These are phyloP conservation scores for Penicillium sp. DNA, from an alignment of 2,329 filamentous ascomycete genomes.

Conservation along the genomic window DNA sequence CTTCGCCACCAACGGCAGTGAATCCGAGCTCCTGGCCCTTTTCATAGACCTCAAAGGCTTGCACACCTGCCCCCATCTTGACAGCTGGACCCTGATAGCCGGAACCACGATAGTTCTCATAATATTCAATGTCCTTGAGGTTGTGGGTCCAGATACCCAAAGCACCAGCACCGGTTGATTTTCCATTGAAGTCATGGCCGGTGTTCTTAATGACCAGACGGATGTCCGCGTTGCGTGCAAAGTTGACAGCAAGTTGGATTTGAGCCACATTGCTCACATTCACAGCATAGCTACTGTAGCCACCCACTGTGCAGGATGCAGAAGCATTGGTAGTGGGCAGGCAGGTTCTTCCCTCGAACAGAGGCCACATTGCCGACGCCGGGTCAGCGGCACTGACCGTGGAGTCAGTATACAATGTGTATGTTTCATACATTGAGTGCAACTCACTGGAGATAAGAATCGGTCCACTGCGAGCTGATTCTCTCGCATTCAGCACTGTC, in stretches of 20 bases:
- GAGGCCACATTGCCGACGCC: conserved; percentile 28
- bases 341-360: conserved; percentile 28
- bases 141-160: conserved; percentile 52
- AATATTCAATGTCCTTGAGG: conserved; percentile 44
- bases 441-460: conserved; percentile 27
- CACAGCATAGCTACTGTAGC: conserved; percentile 36
- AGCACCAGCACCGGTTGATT: conserved; percentile 47
- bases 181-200: conserved; percentile 49
- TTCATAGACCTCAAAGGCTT: conserved; percentile 21
- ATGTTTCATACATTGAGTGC: not conserved
- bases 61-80: conserved; percentile 55
- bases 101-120: conserved; percentile 36
- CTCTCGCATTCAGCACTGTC: conserved; percentile 18
- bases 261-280: conserved; percentile 35
- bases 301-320: conserved; percentile 29
- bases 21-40: conserved; percentile 34
- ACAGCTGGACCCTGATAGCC: conserved; percentile 52
- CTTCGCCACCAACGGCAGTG: conserved; percentile 26
- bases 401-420: not conserved
- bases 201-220: conserved; percentile 45
- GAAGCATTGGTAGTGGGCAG: conserved; percentile 25
- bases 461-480: conserved; percentile 22
- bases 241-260: conserved; percentile 34
- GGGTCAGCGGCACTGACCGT: conserved; percentile 20
- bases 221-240: conserved; percentile 29